Evolutionary conservation across 2,329 filamentous ascomycete species (phyloP), one percentile per base, ranked within the genome.

Genomic region (Penicillium sp.): DNA sequence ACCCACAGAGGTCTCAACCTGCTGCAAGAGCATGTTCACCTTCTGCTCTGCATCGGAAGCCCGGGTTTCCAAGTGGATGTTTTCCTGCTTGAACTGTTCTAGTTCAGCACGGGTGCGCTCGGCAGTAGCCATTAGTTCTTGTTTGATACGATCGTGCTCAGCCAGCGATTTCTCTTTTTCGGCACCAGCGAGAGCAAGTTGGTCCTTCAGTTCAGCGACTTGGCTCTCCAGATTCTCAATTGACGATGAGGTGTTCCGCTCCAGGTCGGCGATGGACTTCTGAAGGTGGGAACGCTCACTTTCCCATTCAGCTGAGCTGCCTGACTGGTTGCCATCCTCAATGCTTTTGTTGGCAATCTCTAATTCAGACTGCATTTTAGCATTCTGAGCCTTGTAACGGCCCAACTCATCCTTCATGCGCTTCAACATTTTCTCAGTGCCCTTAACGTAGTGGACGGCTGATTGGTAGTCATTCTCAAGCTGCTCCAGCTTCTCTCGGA

Each of bases 341-440:
- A 77, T 68, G 65, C 75, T 83, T 65, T 83, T 86, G 85, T 88
- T 53, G 11, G 87, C 80, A 53, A 85, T 82, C 37, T 89, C 84
- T n/a, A 97, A 80, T 69, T 97, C 92, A 47, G 87, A 84, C 74
- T 95, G 93, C 42, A 99, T 81, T 59, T 90, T 89, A 19, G 83
- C 80, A 69, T 97, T 97, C 60, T 95, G 90, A 13, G 86, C 78
- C 82, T 98, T 98, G 78, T 96, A 95, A 57, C 92, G 91, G 54
- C 89, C 83, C n/a, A 99, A 82, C 77, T 99, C 95, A 69, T 97
- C 92, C 80, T 98, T 98, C 83, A 99, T 93, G 75, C 96, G 93
- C 76, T 95, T 93, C 49, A 99, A 85, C 92, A 99, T 97, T 83
- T 97, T 98, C 77, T 99, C 95, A 1, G 95, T 98, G 57, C 95